A percentile compares a stretch with the other conserved stretches of the same genome.
These are phyloP conservation scores for Xenosphaeropsis pyriputrescens DNA, from an alignment of 2,329 filamentous ascomycete species.

Conservation along the genomic window DNA sequence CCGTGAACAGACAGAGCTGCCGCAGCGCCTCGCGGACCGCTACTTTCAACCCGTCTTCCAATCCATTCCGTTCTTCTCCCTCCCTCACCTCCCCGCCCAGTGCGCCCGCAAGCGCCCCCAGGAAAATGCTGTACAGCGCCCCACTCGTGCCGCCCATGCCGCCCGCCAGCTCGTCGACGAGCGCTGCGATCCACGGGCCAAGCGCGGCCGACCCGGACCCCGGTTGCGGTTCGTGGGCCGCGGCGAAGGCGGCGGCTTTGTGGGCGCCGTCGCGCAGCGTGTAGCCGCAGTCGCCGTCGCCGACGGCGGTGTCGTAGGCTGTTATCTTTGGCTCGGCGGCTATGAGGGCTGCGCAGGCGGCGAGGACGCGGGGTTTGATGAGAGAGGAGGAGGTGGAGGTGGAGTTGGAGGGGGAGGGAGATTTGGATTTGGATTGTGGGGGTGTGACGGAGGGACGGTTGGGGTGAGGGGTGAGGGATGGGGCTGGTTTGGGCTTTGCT, in stretches of 20 bases:
- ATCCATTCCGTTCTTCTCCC: no score
- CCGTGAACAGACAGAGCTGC: constrained; percentile 13
- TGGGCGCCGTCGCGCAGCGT: constrained; percentile 13
- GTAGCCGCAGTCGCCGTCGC: constrained; percentile 18
- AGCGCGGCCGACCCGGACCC: constrained; percentile 6
- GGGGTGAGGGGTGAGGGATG: constrained; percentile 3
- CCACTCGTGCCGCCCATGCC: constrained; percentile 19
- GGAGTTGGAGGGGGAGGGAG: constrained; percentile 4
- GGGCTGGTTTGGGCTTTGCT: constrained; percentile 1
- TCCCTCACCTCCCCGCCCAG: constrained; percentile 3
- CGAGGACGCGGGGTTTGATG: constrained; percentile 5
- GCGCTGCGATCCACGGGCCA: constrained; percentile 8
- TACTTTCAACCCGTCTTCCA: neutral
- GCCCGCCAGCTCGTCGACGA: constrained; percentile 14
- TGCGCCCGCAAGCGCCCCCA: constrained; percentile 9
- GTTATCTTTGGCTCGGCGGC: constrained; percentile 35
- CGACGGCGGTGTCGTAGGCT: constrained; percentile 27
- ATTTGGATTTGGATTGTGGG: constrained; percentile 5
- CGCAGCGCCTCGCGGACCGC: constrained; percentile 9
- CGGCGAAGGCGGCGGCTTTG: neutral
- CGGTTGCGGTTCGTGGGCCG: constrained; percentile 15
- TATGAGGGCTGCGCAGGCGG: constrained; percentile 23
- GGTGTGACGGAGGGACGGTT: neutral
- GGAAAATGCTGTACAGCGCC: constrained; percentile 17
- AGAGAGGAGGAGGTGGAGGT: constrained; percentile 4